phyloP scores from a whole-genome alignment of 441 rosid species.

The Macaranga tanarius region DNA sequence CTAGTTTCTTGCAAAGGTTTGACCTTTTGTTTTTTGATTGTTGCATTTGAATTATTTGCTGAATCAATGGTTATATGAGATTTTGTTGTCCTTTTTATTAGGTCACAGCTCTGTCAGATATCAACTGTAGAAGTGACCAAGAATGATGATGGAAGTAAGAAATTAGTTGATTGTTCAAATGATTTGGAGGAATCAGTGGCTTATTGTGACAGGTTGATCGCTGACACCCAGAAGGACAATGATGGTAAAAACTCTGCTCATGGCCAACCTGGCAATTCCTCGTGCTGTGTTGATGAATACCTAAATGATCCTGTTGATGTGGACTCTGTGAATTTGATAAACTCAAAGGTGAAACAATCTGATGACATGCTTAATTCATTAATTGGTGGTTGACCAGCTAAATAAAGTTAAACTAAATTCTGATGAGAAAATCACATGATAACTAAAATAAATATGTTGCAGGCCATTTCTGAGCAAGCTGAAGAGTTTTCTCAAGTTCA shows the following conservation, averaged over 20 bases:
- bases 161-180: slow-evolving; percentile 12
- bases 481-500: slow-evolving; percentile 27
- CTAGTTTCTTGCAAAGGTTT: slow-evolving; percentile 41
- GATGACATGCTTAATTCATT: slow-evolving; percentile 23
- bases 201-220: slow-evolving; percentile 11
- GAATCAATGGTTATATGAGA: slow-evolving; percentile 15
- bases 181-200: slow-evolving; percentile 27
- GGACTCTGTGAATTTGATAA: slow-evolving; percentile 27
- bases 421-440: slow-evolving; percentile 17
- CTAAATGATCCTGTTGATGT: slow-evolving; percentile 39
- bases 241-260: slow-evolving; percentile 18
- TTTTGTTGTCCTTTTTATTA: slow-evolving; percentile 32
- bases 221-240: slow-evolving; percentile 22
- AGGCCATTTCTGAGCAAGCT: slow-evolving; percentile 14
- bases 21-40: slow-evolving; percentile 7
- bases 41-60: not conserved
- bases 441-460: slow-evolving; percentile 19
- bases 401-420: slow-evolving; percentile 3
- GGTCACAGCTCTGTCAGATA: slow-evolving; percentile 30
- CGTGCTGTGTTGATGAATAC: slow-evolving; percentile 41
- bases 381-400: slow-evolving; percentile 16
- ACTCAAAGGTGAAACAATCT: slow-evolving; percentile 22
- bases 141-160: slow-evolving; percentile 22
- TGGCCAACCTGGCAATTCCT: slow-evolving; percentile 39
- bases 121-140: slow-evolving; percentile 23